Evolutionary conservation across 805 yeast species (phyloP).

Genomic region (Geotrichum ghanense): DNA sequence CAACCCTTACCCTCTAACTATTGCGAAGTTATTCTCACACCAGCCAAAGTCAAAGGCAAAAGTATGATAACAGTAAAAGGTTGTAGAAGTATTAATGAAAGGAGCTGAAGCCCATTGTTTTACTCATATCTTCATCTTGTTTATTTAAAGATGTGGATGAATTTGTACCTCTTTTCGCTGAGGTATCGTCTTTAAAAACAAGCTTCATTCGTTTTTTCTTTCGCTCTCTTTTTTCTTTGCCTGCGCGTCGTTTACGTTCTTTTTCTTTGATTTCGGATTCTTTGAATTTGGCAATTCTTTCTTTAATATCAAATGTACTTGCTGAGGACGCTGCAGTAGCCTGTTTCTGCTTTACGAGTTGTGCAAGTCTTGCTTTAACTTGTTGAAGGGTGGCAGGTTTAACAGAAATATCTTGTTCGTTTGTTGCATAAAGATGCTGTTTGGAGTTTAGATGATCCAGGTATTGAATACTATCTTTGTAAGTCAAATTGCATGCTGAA

Average conservation of each 20-base stretch:
- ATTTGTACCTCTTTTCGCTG: too few species aligned
- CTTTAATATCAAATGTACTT: slow-evolving; percentile 26
- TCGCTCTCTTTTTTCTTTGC: slow-evolving; percentile 10
- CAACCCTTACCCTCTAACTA: neutral
- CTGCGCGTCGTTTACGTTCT: slow-evolving; percentile 20
- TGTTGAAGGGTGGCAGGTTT: slow-evolving; percentile 35
- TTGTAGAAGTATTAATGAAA: too few species aligned
- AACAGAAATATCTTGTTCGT: slow-evolving; percentile 29
- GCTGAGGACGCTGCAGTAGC: slow-evolving; percentile 12
- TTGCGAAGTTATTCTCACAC: too few species aligned
- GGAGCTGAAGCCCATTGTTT: neutral
- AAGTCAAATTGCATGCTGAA: slow-evolving; percentile 66
- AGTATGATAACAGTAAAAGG: too few species aligned
- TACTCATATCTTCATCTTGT: too few species aligned
- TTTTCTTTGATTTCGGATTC: slow-evolving; percentile 29
- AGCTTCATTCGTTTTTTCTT: slow-evolving; percentile 5
- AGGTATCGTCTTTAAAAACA: neutral
- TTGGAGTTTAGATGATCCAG: slow-evolving; percentile 76
- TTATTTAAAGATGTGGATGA: too few species aligned
- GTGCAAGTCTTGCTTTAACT: slow-evolving; percentile 30
- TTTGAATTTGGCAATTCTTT: slow-evolving; percentile 31
- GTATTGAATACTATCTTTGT: slow-evolving; percentile 70
- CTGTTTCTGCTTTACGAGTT: slow-evolving; percentile 13
- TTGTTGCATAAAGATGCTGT: slow-evolving; percentile 35
- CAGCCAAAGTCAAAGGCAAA: too few species aligned